These are phyloP conservation scores for Agrostemma githago DNA, from an alignment of 148 eudicot species.

Conservation along the genomic window DNA sequence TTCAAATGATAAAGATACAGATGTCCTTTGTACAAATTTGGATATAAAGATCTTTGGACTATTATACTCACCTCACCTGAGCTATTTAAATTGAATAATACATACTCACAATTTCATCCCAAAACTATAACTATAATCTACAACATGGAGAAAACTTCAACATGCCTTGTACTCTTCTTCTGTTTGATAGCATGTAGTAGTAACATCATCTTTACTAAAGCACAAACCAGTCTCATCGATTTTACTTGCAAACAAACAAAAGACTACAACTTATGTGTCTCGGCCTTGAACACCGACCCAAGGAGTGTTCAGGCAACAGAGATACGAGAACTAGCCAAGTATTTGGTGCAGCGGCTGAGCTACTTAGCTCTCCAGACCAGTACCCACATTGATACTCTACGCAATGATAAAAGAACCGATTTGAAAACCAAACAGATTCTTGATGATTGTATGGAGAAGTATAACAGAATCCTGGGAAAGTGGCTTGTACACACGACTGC, in stretches of 20 bases:
- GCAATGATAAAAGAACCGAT: slow-evolving; percentile 2
- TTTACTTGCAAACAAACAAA: slow-evolving; percentile 17
- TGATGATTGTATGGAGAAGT: not conserved
- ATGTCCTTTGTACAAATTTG: not conserved
- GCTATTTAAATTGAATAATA: not conserved
- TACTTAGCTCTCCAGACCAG: not conserved
- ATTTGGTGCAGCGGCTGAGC: not conserved
- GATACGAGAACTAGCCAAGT: not conserved
- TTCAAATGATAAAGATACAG: too few species aligned
- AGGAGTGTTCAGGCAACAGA: not conserved
- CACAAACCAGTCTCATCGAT: slow-evolving; percentile 13
- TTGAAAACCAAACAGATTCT: not conserved
- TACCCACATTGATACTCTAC: not conserved
- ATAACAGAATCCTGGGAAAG: not conserved
- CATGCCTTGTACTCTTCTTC: not conserved
- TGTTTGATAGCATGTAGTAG: not conserved
- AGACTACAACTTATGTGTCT: slow-evolving; percentile 2
- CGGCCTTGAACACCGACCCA: slow-evolving; percentile 12
- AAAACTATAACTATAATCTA: not conserved
- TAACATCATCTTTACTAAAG: not conserved
- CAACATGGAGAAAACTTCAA: not conserved
- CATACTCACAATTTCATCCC: not conserved
- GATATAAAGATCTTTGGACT: not conserved
- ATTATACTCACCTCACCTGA: not conserved
- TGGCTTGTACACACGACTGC: not conserved